Percentiles rank a stretch among this genome's conserved stretches.
Conservation (phyloP, 306 rosid species). For the Cucurbita pepo region DNA sequence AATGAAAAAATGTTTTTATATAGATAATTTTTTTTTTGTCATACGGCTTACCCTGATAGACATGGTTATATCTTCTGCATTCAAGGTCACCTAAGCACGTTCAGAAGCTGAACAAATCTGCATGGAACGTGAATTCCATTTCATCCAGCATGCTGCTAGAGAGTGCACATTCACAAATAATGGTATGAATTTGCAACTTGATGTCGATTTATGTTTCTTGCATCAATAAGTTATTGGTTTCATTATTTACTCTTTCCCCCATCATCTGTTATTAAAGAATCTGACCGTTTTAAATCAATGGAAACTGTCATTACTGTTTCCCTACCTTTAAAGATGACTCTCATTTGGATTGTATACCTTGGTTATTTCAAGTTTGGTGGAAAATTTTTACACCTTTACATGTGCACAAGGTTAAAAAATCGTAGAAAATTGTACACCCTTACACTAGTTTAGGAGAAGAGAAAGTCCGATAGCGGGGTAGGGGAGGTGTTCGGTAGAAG, state of each 20-base stretch:
- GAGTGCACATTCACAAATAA: constrained; percentile 42
- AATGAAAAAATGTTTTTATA: not conserved
- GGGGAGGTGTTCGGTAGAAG: too few species aligned
- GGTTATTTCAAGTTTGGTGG: too few species aligned
- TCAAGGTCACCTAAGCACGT: constrained; percentile 75
- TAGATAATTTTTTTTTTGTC: not conserved
- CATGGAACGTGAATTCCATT: constrained; percentile 71
- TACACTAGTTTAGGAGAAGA: too few species aligned
- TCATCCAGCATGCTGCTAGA: constrained; percentile 70
- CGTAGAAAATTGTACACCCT: too few species aligned
- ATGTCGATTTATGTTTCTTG: not conserved
- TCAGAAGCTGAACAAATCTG: constrained; percentile 76
- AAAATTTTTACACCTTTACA: too few species aligned
- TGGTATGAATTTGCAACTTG: constrained; percentile 28
- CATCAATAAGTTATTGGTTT: not conserved
- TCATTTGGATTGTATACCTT: not conserved
- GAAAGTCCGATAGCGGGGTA: too few species aligned
- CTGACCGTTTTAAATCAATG: not conserved
- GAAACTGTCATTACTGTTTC: not conserved
- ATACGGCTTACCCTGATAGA: not conserved
- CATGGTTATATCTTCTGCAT: not conserved
- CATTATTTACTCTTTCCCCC: not conserved
- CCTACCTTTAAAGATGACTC: too few species aligned
- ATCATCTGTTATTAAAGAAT: not conserved
- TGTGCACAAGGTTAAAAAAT: too few species aligned